These are phyloP conservation scores for Puccinia sorghi DNA, from an alignment of 1,284 basidiomycete species.

Conservation along the genomic window DNA sequence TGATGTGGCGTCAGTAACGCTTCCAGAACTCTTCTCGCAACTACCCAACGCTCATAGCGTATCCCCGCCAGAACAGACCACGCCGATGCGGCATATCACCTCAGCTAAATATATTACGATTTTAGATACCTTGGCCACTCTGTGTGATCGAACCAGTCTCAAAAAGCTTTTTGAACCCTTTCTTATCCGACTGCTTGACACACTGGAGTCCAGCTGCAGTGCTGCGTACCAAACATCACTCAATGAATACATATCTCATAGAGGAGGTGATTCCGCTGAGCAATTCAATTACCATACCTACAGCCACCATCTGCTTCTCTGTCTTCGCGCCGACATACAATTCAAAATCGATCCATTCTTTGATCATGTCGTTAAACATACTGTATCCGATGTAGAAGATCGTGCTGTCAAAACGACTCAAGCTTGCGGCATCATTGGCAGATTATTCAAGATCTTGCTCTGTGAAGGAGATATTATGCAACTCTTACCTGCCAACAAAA, in stretches of 20 bases:
- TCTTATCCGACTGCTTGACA: slow-evolving; percentile 74
- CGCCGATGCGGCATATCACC: background rate
- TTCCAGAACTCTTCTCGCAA: slow-evolving; percentile 74
- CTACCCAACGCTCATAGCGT: slow-evolving; percentile 59
- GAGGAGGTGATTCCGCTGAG: too few relatives aligned
- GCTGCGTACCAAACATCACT: slow-evolving; percentile 57
- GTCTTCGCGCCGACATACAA: slow-evolving; percentile 27
- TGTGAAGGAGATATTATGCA: slow-evolving; percentile 17
- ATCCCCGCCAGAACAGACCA: slow-evolving; percentile 54
- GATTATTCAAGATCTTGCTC: slow-evolving; percentile 29
- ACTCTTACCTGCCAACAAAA: too few relatives aligned
- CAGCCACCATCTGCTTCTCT: slow-evolving; percentile 28
- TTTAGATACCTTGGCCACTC: slow-evolving; percentile 70
- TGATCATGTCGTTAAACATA: background rate
- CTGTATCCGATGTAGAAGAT: background rate
- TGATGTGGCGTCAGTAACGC: slow-evolving; percentile 73
- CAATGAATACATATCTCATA: slow-evolving; percentile 16
- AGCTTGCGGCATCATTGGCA: slow-evolving; percentile 17
- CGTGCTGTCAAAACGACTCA: slow-evolving; percentile 19
- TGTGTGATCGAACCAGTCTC: slow-evolving; percentile 74
- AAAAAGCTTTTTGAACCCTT: slow-evolving; percentile 89
- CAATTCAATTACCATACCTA: slow-evolving; percentile 26
- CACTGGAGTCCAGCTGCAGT: slow-evolving; percentile 71
- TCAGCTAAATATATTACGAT: slow-evolving; percentile 66
- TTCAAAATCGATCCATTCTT: slow-evolving; percentile 13